A percentile compares a stretch with the other conserved stretches of the same genome.
These are phyloP conservation scores for Blastobotrys chiropterorum DNA, from an alignment of 805 yeast genomes.

Conservation along the genomic window DNA sequence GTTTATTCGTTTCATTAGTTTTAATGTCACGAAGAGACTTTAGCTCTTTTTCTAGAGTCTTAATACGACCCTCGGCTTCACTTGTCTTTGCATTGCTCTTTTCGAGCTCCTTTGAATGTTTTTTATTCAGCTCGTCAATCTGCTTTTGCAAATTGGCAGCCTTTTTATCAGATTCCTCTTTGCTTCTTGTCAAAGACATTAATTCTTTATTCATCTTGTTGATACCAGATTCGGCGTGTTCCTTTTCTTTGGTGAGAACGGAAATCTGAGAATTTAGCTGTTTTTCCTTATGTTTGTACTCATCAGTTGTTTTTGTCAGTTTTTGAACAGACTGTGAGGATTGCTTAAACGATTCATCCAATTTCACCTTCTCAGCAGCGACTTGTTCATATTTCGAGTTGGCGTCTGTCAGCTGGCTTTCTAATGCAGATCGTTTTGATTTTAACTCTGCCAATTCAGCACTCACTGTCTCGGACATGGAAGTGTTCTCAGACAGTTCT, in stretches of 20 bases:
- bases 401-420: slow-evolving; percentile 17
- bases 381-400: slow-evolving; percentile 16
- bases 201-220: slow-evolving; percentile 86
- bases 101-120: slow-evolving; percentile 3
- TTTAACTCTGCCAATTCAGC: slow-evolving; percentile 5
- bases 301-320: slow-evolving; percentile 30
- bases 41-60: slow-evolving; percentile 9
- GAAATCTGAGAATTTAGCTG: slow-evolving; percentile 32
- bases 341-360: slow-evolving; percentile 21
- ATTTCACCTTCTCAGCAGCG: slow-evolving; percentile 8
- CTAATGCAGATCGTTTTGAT: slow-evolving; percentile 7
- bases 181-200: slow-evolving; percentile 55
- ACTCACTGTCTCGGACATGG: not conserved
- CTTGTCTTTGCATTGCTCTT: slow-evolving; percentile 2
- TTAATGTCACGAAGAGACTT: slow-evolving; percentile 2
- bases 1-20: slow-evolving; percentile 21
- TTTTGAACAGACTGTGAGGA: slow-evolving; percentile 27
- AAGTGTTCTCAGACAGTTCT: not conserved
- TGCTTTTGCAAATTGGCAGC: slow-evolving; percentile 41
- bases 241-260: slow-evolving; percentile 39
- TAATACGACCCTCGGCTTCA: slow-evolving; percentile 24
- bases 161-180: slow-evolving; percentile 43
- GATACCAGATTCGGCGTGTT: slow-evolving; percentile 76
- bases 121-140: slow-evolving; percentile 20
- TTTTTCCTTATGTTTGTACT: slow-evolving; percentile 28